Percentiles rank a stretch among this genome's conserved stretches.
phyloP scores from a whole-genome alignment of 2,329 filamentous ascomycete species.

The Endoconidiophora laricicola region DNA sequence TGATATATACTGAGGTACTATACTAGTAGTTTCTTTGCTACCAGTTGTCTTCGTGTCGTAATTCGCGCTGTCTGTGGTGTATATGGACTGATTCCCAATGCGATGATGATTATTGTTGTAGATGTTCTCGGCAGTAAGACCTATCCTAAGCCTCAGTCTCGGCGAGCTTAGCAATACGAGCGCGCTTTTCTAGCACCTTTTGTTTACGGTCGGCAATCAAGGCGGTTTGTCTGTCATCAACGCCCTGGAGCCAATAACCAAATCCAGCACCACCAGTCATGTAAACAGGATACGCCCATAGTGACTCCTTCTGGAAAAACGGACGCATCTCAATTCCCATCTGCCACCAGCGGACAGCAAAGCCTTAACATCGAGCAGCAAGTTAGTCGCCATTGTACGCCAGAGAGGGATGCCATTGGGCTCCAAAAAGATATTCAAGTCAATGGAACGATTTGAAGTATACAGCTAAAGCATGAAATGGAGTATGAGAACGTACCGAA shows the following conservation, averaged over 20 bases:
- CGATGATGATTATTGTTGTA: neutral
- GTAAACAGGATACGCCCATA: conserved; percentile 88
- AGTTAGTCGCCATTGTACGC: neutral
- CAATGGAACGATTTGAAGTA: too few species aligned
- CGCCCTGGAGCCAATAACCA: conserved; percentile 90
- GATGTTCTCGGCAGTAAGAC: neutral
- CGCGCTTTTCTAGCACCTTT: conserved; percentile 73
- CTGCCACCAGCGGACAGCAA: conserved; percentile 87
- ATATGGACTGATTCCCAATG: neutral
- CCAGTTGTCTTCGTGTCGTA: neutral
- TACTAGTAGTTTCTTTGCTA: neutral
- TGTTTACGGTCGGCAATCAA: conserved; percentile 66
- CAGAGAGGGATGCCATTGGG: neutral
- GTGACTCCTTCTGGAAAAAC: conserved; percentile 65
- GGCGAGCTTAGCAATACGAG: conserved; percentile 37
- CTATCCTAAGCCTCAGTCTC: conserved; percentile 16
- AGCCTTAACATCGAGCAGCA: conserved; percentile 38
- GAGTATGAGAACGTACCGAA: conserved; percentile 52
- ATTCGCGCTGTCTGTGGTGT: neutral
- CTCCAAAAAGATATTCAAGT: too few species aligned
- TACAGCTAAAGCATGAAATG: neutral
- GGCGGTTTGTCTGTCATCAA: conserved; percentile 66
- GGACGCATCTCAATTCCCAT: conserved; percentile 97
- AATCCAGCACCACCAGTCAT: conserved; percentile 74
- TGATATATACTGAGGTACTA: too few species aligned